Conservation (phyloP, 352 stramenopile species). For the Pythium aphanidermatum region DNA sequence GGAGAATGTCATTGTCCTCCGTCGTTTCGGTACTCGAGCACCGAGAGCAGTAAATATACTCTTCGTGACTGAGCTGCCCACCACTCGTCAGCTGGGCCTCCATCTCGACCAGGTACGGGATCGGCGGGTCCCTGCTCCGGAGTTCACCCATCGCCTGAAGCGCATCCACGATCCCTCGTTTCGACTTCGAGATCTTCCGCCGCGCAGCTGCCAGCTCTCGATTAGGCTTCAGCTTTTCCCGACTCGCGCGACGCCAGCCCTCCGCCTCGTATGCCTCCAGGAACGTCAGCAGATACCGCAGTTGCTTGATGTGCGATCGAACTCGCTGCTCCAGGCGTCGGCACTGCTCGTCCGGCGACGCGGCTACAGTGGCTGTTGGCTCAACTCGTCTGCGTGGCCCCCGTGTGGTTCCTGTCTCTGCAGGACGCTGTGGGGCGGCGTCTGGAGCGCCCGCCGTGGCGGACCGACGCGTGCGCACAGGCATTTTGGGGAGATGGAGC, state of each 20-base stretch:
- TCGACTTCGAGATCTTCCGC: constrained; percentile 45
- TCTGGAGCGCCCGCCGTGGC: too few species aligned
- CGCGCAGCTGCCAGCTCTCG: constrained; percentile 51
- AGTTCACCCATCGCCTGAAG: constrained; percentile 30
- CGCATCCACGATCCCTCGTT: constrained; percentile 42
- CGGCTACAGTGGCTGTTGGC: background rate
- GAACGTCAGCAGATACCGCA: constrained; percentile 59
- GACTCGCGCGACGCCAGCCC: constrained; percentile 69
- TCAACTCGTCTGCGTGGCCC: too few species aligned
- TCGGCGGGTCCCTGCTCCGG: constrained; percentile 40
- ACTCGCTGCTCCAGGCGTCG: constrained; percentile 17
- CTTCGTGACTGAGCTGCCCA: constrained; percentile 1
- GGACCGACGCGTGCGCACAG: too few species aligned
- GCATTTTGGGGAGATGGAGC: too few species aligned
- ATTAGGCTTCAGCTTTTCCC: constrained; percentile 78
- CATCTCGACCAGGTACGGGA: constrained; percentile 36
- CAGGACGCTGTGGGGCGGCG: too few species aligned
- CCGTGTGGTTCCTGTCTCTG: too few species aligned
- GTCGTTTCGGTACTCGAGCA: constrained; percentile 58
- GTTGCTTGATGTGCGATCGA: constrained; percentile 17
- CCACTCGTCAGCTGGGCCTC: background rate
- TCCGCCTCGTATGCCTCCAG: constrained; percentile 80
- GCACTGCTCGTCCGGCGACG: constrained; percentile 11
- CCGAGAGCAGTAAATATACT: constrained; percentile 74
- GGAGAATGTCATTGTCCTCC: constrained; percentile 76